A percentile compares a stretch with the other conserved stretches of the same genome.
These are phyloP conservation scores for Leccinum longicurvipes DNA, from an alignment of 768 basidiomycete genomes.

Conservation along the genomic window DNA sequence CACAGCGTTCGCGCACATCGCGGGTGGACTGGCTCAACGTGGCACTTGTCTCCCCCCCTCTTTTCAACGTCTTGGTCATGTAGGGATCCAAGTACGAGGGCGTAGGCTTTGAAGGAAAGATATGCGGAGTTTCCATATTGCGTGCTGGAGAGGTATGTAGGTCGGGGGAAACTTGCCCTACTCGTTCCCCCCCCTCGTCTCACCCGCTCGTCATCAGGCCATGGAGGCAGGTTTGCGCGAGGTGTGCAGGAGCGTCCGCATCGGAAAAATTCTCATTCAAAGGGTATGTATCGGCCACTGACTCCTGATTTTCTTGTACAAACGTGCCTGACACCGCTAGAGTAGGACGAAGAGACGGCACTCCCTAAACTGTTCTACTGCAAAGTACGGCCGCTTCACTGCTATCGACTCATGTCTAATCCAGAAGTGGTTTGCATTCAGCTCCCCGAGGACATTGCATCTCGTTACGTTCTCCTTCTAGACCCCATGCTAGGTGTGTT, in stretches of 20 bases:
- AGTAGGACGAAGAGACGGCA: constrained; percentile 90
- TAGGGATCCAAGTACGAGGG: constrained; percentile 83
- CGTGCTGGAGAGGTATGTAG: constrained; percentile 89
- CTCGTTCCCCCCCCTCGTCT: neutral
- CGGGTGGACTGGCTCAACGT: constrained; percentile 25
- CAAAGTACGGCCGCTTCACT: constrained; percentile 45
- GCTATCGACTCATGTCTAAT: neutral
- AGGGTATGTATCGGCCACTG: constrained; percentile 49
- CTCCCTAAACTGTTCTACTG: constrained; percentile 91
- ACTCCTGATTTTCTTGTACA: neutral
- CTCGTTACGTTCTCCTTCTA: constrained; percentile 88
- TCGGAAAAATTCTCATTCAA: constrained; percentile 98
- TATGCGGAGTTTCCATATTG: constrained; percentile 94
- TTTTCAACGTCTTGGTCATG: constrained; percentile 1
- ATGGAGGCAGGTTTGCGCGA: constrained; percentile 98
- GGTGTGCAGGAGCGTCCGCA: constrained; percentile 90
- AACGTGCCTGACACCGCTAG: neutral
- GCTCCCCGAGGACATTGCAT: constrained; percentile 61
- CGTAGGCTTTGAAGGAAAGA: constrained; percentile 93
- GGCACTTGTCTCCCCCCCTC: neutral
- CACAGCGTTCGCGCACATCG: neutral
- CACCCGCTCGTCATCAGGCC: constrained; percentile 47
- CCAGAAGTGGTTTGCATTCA: neutral
- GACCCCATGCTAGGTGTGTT: constrained; percentile 94
- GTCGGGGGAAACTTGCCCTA: constrained; percentile 7